A percentile compares a stretch with the other conserved stretches of the same genome.
Evolutionary conservation across 1,139 yeast genomes (phyloP).

Genomic region (Debaryomyces sp.): DNA sequence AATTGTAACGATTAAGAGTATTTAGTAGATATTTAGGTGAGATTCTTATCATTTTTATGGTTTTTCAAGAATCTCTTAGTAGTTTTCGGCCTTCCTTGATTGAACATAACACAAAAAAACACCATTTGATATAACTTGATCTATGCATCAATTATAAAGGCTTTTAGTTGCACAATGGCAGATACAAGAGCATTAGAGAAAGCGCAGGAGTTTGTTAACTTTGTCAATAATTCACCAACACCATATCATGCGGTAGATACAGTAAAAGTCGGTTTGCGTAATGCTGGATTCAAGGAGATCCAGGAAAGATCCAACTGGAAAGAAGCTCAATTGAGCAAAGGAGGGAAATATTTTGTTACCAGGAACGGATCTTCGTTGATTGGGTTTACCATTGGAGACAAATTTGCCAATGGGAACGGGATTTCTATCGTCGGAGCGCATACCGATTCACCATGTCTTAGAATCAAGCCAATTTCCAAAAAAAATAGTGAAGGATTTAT

Average conservation of each 20-base stretch:
- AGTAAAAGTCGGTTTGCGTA: slow-evolving; percentile 53
- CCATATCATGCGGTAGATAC: slow-evolving; percentile 91
- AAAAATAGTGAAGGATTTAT: slow-evolving; percentile 73
- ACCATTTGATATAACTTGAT: neutral
- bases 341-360: slow-evolving; percentile 76
- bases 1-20: neutral
- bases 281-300: slow-evolving; percentile 73
- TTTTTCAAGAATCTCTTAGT: neutral
- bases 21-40: neutral
- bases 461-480: slow-evolving; percentile 88
- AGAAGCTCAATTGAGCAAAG: slow-evolving; percentile 39
- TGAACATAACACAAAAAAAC: neutral
- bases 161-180: slow-evolving; percentile 1
- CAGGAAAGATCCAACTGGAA: slow-evolving; percentile 77
- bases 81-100: neutral
- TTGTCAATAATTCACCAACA: slow-evolving; percentile 85
- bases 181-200: slow-evolving; percentile 24
- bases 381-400: slow-evolving; percentile 80
- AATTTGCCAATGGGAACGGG: slow-evolving; percentile 80
- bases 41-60: neutral
- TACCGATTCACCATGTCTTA: slow-evolving; percentile 91
- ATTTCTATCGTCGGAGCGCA: slow-evolving; percentile 92
- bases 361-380: slow-evolving; percentile 87
- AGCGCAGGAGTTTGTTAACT: slow-evolving; percentile 68
- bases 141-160: neutral